Base-by-base conservation (phyloP, 140 eudicot genomes). In the Ambrosia hybrid region DNA sequence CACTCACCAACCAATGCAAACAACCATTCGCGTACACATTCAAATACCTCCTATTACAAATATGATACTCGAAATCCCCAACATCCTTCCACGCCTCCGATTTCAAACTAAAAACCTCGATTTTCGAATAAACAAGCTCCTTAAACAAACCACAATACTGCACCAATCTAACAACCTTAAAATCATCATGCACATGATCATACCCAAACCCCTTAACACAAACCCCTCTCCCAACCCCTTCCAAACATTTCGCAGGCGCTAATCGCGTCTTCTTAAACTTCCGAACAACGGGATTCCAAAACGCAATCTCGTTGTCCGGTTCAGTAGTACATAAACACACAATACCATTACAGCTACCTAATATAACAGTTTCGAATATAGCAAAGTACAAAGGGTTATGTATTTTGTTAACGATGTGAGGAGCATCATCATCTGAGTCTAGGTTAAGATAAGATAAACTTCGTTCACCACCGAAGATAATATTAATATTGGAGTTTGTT, bases 131-230 rank as follows among this genome's bases (percentile, higher is more conserved):
- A 16, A 66, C 75, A 12, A 74, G 65, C n/a, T 81, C 82, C 13
- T 77, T 69, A 34, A 26, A 63, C 72, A 71, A 38, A 4, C 56
- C 59, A 77, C 67, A 68, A 77, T 72, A 81, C 21, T 81, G 82
- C 38, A 81, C 79, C 81, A 81, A 17, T 17, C 85, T 72, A 17
- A 81, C 69, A 39, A 81, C 85, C 72, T 81, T 81, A 69, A 67
- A 59, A n/a, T 81, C 85, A 48, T 73, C 76, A 43, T 65, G 14
- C 9, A 63, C 76, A 33, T 57, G 56, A 49, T 81, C 85, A 53
- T 81, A 81, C 17, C 82, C 85, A 45, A 76, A 81, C 6, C 84
- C 84, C 46, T 80, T 79, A 17, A 73, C 51, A n/a, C 83, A 79
- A 67, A 79, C 15, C 6, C 83, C 83, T 14, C 79, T 13, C 5